Evolutionary conservation across 129 eudicot species (phyloP).

Genomic region (Logfia minima): DNA sequence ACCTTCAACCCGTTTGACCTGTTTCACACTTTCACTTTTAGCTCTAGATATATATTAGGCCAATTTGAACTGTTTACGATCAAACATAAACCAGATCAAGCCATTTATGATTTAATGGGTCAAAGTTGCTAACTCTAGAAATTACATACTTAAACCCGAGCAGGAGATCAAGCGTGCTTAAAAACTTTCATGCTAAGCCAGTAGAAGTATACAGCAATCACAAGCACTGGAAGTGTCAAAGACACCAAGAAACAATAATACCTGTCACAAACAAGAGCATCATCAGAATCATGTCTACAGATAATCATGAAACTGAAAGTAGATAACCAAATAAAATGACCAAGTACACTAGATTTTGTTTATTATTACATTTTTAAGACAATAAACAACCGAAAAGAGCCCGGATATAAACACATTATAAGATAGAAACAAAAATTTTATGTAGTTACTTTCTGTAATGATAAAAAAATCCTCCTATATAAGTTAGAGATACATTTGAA

Average conservation of each 20-base stretch:
- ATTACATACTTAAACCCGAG: slow-evolving; percentile 1
- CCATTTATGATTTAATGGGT: not conserved
- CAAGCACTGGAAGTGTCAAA: slow-evolving; percentile 66
- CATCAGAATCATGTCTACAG: not conserved
- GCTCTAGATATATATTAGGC: not conserved
- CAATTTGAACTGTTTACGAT: not conserved
- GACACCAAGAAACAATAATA: slow-evolving; percentile 86
- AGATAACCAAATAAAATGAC: too few relatives aligned
- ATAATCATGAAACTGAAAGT: not conserved
- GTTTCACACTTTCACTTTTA: not conserved
- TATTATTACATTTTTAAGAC: not conserved
- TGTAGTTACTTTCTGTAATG: not conserved
- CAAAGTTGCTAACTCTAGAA: not conserved
- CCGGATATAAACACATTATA: not conserved
- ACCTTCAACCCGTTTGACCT: not conserved
- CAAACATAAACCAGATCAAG: not conserved
- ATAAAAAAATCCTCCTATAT: not conserved
- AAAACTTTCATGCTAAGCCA: slow-evolving; percentile 94
- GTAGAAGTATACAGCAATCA: slow-evolving; percentile 75
- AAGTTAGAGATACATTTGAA: not conserved
- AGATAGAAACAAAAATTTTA: not conserved
- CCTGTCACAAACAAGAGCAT: slow-evolving; percentile 41
- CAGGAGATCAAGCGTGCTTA: slow-evolving; percentile 66
- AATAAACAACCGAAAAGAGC: not conserved
- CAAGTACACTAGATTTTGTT: too few relatives aligned